These are phyloP conservation scores for Nitzschia inconspicua DNA, from an alignment of 108 stramenopile genomes.

Conservation along the genomic window DNA sequence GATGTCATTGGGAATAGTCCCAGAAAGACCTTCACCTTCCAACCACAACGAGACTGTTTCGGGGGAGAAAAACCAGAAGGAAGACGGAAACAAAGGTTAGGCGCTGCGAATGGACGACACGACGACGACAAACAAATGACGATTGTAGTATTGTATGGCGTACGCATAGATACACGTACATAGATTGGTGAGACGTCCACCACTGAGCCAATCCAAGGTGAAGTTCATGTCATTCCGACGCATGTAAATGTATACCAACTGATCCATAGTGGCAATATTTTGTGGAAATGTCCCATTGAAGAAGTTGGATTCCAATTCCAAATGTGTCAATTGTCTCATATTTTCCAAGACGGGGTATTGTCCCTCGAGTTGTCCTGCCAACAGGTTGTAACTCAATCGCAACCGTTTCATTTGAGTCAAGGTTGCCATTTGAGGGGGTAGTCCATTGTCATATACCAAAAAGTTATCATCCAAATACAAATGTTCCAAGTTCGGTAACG, in stretches of 20 bases:
- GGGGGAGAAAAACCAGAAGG: no score
- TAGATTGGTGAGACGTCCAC: conserved; percentile 18
- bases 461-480: conserved; percentile 49
- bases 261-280: conserved; percentile 20
- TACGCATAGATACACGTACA: no score
- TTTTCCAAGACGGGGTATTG: conserved; percentile 12
- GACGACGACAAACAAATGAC: no score
- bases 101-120: no score
- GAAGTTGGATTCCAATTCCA: conserved; percentile 46
- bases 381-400: conserved; percentile 32
- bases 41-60: conserved; percentile 45
- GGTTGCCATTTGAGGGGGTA: conserved; percentile 18
- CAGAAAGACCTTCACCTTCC: conserved; percentile 34
- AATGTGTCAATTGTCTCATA: conserved; percentile 27
- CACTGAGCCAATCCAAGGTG: conserved; percentile 24
- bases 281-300: conserved; percentile 32
- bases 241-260: conserved; percentile 43
- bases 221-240: conserved; percentile 32
- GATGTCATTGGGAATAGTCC: conserved; percentile 34
- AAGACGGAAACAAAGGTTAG: background rate
- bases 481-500: conserved; percentile 20
- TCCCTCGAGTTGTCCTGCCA: conserved; percentile 22
- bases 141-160: no score
- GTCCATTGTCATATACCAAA: conserved; percentile 20
- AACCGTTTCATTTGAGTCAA: conserved; percentile 27